phyloP scores from a whole-genome alignment of 148 eudicot genomes.

The Chenopodium suecicum region DNA sequence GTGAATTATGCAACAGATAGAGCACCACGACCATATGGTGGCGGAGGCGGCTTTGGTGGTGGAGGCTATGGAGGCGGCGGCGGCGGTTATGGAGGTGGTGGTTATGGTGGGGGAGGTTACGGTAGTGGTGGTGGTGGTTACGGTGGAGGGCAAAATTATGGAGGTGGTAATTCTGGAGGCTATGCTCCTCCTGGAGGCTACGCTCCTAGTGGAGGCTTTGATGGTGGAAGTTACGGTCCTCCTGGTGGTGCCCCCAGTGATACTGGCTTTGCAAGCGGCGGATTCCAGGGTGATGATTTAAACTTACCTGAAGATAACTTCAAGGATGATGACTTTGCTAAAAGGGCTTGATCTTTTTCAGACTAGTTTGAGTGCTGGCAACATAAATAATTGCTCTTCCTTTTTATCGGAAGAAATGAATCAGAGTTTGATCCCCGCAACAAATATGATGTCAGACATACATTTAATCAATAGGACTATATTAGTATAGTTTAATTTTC shows the following conservation, averaged over 20 bases:
- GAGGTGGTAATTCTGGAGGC: constrained; percentile 32
- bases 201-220: constrained; percentile 13
- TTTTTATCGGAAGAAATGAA: not conserved
- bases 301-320: constrained; percentile 31
- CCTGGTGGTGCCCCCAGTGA: constrained; percentile 26
- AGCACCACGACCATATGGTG: constrained; percentile 37
- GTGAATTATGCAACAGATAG: constrained; percentile 84
- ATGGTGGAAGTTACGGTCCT: constrained; percentile 27
- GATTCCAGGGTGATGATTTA: constrained; percentile 28
- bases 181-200: constrained; percentile 27
- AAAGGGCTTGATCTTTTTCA: constrained; percentile 29
- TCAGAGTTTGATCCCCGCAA: constrained; percentile 13
- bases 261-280: constrained; percentile 32
- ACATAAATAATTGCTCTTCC: not conserved
- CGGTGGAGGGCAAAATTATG: constrained; percentile 28
- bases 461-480: constrained; percentile 16
- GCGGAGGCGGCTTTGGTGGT: constrained; percentile 38
- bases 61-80: constrained; percentile 26
- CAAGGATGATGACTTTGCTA: constrained; percentile 22
- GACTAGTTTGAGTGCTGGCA: not conserved
- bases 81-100: constrained; percentile 37
- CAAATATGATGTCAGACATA: constrained; percentile 25
- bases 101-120: constrained; percentile 25
- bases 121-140: constrained; percentile 33
- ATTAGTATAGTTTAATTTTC: constrained; percentile 19